These are phyloP conservation scores for Gossypium longicalyx DNA, from an alignment of 345 rosid genomes.

Conservation along the genomic window DNA sequence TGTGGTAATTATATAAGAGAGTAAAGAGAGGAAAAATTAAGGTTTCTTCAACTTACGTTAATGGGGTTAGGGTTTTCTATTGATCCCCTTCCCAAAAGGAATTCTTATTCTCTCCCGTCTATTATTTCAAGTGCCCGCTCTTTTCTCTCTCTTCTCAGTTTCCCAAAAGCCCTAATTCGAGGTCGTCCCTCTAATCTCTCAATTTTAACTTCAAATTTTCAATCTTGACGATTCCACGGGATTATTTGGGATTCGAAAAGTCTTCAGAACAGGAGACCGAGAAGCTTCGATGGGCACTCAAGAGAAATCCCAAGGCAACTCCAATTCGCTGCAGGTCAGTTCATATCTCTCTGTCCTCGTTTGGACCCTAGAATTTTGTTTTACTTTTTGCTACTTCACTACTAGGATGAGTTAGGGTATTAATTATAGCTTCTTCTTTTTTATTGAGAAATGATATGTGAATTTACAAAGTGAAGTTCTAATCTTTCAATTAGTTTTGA, in stretches of 20 bases:
- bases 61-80: slow-evolving; percentile 62
- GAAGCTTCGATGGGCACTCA: slow-evolving; percentile 69
- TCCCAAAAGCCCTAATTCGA: slow-evolving; percentile 53
- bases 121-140: slow-evolving; percentile 11
- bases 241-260: slow-evolving; percentile 20
- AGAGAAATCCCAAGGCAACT: slow-evolving; percentile 70
- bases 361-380: slow-evolving; percentile 23
- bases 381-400: neutral
- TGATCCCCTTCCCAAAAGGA: slow-evolving; percentile 22
- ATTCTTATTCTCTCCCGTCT: slow-evolving; percentile 27
- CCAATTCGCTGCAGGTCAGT: slow-evolving; percentile 88
- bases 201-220: slow-evolving; percentile 19
- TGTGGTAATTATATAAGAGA: too few species aligned
- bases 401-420: neutral
- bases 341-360: slow-evolving; percentile 15
- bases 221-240: slow-evolving; percentile 4
- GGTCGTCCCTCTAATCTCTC: neutral
- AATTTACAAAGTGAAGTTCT: slow-evolving; percentile 10
- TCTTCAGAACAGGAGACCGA: slow-evolving; percentile 24
- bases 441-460: neutral
- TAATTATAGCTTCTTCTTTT: neutral
- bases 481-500: neutral
- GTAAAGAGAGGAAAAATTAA: slow-evolving; percentile 1
- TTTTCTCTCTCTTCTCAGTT: slow-evolving; percentile 24
- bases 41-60: slow-evolving; percentile 27